Evolutionary conservation across 208 protist genomes (phyloP), one percentile per base, ranked within the genome.

Genomic region (Endotrypanum monterogeii): DNA sequence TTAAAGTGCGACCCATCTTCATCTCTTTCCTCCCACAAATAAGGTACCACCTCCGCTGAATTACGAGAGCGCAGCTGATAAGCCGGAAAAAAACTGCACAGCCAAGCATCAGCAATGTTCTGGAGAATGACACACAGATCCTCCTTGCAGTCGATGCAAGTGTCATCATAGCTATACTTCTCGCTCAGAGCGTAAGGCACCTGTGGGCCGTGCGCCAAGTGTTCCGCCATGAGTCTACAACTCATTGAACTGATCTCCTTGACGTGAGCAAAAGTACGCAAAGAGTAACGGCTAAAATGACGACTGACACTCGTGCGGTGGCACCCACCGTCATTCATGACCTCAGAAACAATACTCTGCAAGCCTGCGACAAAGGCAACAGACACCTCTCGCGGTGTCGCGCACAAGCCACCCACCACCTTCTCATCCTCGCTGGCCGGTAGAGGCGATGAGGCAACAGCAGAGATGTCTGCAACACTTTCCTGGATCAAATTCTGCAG

Each of bases 11-110:
- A 67, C 14, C 74, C 32, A 58, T 35, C 41, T n/a, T 50, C 61
- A 46, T 83, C 78, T n/a, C n/a, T n/a, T 56, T 79, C 73, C 5
- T 28, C 52, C 89, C 89, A 93, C 0, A 93, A 32, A 46, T 83
- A 83, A 28, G 73, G 71, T 39, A 76, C 50, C 57, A 32, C 74
- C 51, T 74, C 72, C 30, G 20, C 46, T 9, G 60, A 51, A 74
- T 67, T 67, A 50, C 80, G 74, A 37, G 74, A 74, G 30, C 62
- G 71, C n/a, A 65, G 79, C 80, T 77, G 73, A 41, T 76, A 88
- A 20, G 70, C 76, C 58, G 74, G 86, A 68, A 85, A 86, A 68
- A 81, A 89, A 68, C 65, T 83, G 35, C 75, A 78, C 62, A 87
- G 67, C 88, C 89, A 93, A 67, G 71, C 60, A 30, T 85, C 78